phyloP scores from a whole-genome alignment of 2,329 filamentous ascomycete species.

The Colletotrichum lentis region DNA sequence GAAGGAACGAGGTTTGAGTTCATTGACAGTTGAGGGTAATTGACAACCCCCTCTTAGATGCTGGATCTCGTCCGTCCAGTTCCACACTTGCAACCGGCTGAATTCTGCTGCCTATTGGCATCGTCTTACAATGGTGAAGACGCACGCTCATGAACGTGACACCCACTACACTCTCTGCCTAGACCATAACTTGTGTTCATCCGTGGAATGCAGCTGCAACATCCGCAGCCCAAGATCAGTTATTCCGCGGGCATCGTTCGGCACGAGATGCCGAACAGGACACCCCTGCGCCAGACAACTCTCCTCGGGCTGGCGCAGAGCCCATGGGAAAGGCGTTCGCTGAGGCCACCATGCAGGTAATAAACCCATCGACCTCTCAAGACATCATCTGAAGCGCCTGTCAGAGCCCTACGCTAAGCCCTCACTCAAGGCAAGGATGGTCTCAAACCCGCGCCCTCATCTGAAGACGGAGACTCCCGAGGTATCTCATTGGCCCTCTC shows the following conservation, averaged over 20 bases:
- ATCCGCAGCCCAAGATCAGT: not conserved
- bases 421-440: no score
- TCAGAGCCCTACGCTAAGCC: slow-evolving; percentile 25
- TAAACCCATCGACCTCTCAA: not conserved
- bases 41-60: not conserved
- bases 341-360: not conserved
- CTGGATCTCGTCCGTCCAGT: not conserved
- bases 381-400: not conserved
- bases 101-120: not conserved
- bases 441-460: slow-evolving; percentile 17
- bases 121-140: no score
- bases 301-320: not conserved
- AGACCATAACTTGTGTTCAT: not conserved
- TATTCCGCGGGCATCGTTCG: not conserved
- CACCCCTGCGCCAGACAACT: not conserved
- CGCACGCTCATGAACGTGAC: not conserved
- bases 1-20: not conserved
- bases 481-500: slow-evolving; percentile 11
- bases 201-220: not conserved
- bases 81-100: not conserved
- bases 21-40: not conserved
- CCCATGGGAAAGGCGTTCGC: slow-evolving; percentile 9
- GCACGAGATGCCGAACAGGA: slow-evolving; percentile 13
- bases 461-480: slow-evolving; percentile 4
- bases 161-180: not conserved